A percentile compares a stretch with the other conserved stretches of the same genome.
Evolutionary conservation across 768 basidiomycete species (phyloP).

Genomic region (Pholiota conissans): DNA sequence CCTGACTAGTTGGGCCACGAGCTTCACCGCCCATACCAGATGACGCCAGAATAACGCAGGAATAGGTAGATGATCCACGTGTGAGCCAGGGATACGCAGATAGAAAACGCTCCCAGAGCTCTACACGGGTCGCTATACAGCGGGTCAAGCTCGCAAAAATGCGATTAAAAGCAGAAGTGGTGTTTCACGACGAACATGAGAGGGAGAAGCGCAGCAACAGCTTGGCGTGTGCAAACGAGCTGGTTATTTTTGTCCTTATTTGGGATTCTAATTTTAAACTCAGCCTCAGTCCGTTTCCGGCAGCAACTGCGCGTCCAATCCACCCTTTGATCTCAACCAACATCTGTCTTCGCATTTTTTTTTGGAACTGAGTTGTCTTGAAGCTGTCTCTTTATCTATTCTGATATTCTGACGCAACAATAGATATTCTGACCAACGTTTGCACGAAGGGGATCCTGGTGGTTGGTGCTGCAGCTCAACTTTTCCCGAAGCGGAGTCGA

Average conservation of each 20-base stretch:
- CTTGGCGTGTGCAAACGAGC: not conserved
- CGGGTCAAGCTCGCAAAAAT: not conserved
- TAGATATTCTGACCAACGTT: not conserved
- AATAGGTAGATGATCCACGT: not conserved
- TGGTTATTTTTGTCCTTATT: not conserved
- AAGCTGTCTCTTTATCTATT: not conserved
- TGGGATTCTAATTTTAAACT: not conserved
- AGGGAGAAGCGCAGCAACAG: not conserved
- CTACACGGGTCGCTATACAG: not conserved
- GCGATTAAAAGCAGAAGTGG: not conserved
- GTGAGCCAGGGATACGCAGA: not conserved
- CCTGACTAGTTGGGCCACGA: not conserved
- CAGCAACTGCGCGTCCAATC: not conserved
- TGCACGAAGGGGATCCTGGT: not conserved
- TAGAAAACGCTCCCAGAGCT: not conserved
- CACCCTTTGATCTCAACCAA: not conserved
- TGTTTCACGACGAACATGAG: not conserved
- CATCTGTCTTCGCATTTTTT: not conserved
- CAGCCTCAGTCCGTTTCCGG: not conserved
- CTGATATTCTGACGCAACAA: not conserved
- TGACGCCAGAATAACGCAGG: constrained; percentile 1
- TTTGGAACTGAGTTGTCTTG: not conserved
- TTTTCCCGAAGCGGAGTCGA: not conserved
- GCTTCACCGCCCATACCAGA: not conserved
- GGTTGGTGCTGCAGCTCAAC: not conserved